Conservation (phyloP, 2,329 filamentous ascomycete species). For the Penicillium janthinellum region DNA sequence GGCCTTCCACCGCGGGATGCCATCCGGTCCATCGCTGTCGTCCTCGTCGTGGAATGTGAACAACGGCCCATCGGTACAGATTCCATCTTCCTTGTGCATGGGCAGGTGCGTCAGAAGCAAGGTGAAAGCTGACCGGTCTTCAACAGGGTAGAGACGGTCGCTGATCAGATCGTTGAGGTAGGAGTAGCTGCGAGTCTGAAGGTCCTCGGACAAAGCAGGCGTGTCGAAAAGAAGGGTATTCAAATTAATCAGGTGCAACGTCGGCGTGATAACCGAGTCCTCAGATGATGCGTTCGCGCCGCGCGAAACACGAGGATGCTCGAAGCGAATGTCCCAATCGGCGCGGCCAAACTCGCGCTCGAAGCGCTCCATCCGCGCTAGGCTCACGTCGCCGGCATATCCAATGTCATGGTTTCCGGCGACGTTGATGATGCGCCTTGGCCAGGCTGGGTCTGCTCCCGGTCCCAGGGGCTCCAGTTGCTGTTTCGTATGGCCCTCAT, state of each 20-base stretch:
- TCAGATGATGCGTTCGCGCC: conserved; percentile 1
- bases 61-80: conserved; percentile 82
- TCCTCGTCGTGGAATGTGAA: conserved; percentile 76
- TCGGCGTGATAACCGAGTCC: conserved; percentile 45
- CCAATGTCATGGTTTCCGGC: conserved; percentile 96
- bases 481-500: conserved; percentile 18
- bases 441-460: conserved; percentile 60
- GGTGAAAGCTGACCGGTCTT: conserved; percentile 69
- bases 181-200: conserved; percentile 75
- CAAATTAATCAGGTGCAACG: conserved; percentile 79
- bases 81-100: conserved; percentile 75
- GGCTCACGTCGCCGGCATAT: conserved; percentile 86
- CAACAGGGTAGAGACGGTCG: conserved; percentile 60
- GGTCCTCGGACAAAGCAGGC: conserved; percentile 65
- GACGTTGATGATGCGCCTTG: conserved; percentile 79
- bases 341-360: conserved; percentile 81
- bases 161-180: conserved; percentile 66
- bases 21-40: conserved; percentile 59
- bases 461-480: conserved; percentile 32
- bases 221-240: conserved; percentile 95
- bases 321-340: conserved; percentile 86
- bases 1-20: conserved; percentile 38
- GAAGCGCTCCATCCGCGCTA: conserved; percentile 75
- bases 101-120: conserved; percentile 91
- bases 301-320: conserved; percentile 49